Evolutionary conservation across 176 grass and related monocot species (phyloP), one percentile per base, ranked within the genome.

Genomic region (Musa schizocarpa): DNA sequence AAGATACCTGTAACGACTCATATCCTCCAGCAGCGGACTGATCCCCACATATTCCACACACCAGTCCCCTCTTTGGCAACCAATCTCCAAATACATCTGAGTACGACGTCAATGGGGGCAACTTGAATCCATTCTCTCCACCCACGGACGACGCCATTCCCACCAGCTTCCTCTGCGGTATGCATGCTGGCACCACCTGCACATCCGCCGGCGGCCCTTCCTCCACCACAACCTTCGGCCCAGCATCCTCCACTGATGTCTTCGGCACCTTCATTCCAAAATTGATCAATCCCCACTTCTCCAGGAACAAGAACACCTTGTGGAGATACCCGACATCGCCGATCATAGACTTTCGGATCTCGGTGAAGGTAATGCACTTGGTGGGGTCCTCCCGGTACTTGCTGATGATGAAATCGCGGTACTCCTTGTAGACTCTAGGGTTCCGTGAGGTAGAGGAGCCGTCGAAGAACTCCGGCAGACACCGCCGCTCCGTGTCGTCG

Each of bases 351-450:
- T 69, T 69, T 11, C 67, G 67, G 67, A 50, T 34, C 67, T 69
- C 67, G 14, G 67, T 69, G 9, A 69, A 69, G 43, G 34, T n/a
- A 34, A 69, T 49, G 34, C 9, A 43, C 67, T 4, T 50, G 67
- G 67, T 62, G 8, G 95, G 84, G 72, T 99, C 88, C 83, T 99
- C 90, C 54, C 95, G 78, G 81, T 92, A 94, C 82, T 84, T 99
- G 68, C 66, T 91, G 75, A 99, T 94, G 83, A 94, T 86, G 76
- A 89, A 99, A 80, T 99, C 90, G 57, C 95, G 88, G 84, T 99
- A 99, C 78, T 99, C 95, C 79, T 89, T 87, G 81, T 99, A 99
- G 72, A 99, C 88, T 84, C 95, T 92, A 55, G 88, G 88, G 90
- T 94, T 99, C 80, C 91, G 81, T 53, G 90, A 87, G 13, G 83